phyloP scores from a whole-genome alignment of 2,329 filamentous ascomycete species.

The Rhynchosporium graminicola region DNA sequence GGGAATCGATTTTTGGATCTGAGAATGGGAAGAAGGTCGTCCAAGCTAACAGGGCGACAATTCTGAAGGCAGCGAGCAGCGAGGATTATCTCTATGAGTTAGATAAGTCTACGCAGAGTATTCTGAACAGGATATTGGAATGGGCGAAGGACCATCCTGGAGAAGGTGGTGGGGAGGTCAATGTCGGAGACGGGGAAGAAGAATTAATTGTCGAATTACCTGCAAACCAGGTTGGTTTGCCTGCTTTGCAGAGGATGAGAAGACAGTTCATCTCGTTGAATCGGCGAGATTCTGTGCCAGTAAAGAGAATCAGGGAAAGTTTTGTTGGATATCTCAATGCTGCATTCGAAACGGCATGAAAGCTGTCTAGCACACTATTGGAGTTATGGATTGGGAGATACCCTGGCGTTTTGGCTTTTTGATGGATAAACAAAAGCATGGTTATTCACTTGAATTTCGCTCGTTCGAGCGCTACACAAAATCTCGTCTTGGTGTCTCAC shows the following conservation, averaged over 20 bases:
- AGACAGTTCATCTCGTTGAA: conserved; percentile 78
- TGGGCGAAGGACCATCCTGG: conserved; percentile 64
- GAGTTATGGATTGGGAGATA: conserved; percentile 27
- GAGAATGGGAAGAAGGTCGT: conserved; percentile 64
- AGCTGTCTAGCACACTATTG: conserved; percentile 5
- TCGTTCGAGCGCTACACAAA: background rate
- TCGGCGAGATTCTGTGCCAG: conserved; percentile 62
- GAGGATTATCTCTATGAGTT: conserved; percentile 78
- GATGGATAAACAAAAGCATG: conserved; percentile 4
- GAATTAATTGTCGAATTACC: conserved; percentile 66
- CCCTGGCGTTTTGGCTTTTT: conserved; percentile 15
- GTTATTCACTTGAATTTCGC: background rate
- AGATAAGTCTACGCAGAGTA: conserved; percentile 75
- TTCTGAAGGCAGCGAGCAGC: conserved; percentile 63
- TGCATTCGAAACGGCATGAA: conserved; percentile 50
- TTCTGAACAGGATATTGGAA: conserved; percentile 69
- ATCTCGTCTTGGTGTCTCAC: background rate
- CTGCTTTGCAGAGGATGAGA: conserved; percentile 75
- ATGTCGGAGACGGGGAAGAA: conserved; percentile 41
- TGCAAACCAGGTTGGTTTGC: conserved; percentile 63
- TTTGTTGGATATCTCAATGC: conserved; percentile 70
- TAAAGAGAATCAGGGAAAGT: conserved; percentile 58
- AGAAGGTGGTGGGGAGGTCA: conserved; percentile 61
- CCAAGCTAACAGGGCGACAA: conserved; percentile 73
- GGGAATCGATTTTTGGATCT: conserved; percentile 66